Evolutionary conservation across 2,329 filamentous ascomycete genomes (phyloP).

Genomic region (Seiridium unicorne): DNA sequence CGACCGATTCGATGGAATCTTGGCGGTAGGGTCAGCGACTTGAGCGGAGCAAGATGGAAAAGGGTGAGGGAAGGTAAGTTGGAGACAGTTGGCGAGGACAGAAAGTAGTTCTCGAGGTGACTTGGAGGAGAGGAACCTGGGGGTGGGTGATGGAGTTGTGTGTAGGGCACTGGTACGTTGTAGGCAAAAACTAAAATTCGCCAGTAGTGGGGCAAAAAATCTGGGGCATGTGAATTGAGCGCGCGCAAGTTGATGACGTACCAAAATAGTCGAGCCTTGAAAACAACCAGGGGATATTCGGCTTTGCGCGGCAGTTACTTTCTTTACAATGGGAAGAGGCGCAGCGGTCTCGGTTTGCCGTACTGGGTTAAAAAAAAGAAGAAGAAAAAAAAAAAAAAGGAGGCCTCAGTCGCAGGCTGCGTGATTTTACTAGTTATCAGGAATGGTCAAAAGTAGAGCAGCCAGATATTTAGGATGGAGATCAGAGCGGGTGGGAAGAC

Average conservation of each 20-base stretch:
- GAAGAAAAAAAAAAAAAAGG: not conserved
- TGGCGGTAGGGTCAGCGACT: not conserved
- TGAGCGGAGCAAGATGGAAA: not conserved
- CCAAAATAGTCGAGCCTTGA: not conserved
- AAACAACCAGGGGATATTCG: not conserved
- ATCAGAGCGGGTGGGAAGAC: not conserved
- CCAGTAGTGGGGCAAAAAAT: conserved; percentile 6
- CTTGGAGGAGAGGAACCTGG: conserved; percentile 4
- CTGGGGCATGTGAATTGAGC: conserved; percentile 6
- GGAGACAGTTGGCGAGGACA: not conserved
- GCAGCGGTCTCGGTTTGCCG: not conserved
- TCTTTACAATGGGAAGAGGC: not conserved
- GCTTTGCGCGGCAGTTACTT: not conserved
- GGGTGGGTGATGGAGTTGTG: not conserved
- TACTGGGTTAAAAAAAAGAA: too few species aligned
- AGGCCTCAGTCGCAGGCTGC: conserved; percentile 4
- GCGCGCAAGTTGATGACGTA: conserved; percentile 1
- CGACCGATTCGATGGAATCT: not conserved
- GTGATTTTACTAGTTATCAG: not conserved
- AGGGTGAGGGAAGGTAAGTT: not conserved
- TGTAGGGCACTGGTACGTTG: not conserved
- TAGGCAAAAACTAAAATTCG: not conserved
- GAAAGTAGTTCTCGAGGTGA: conserved; percentile 4
- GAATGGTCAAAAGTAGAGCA: not conserved
- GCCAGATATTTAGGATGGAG: not conserved